Conservation (phyloP, 768 basidiomycete genomes). For the Macrocybe gigantea region DNA sequence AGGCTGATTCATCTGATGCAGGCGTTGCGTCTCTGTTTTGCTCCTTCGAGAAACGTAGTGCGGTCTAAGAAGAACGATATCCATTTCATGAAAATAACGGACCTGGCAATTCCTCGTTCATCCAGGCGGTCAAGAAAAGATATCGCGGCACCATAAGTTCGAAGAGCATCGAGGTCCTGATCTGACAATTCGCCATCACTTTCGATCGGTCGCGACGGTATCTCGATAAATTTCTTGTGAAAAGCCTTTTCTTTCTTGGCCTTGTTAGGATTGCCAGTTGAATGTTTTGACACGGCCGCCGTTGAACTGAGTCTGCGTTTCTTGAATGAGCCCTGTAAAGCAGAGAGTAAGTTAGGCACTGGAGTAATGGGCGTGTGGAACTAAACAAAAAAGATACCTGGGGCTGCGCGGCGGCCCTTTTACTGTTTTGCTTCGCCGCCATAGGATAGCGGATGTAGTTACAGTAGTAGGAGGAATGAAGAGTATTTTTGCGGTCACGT, state of each 20-base stretch:
- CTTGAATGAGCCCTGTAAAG: conserved; percentile 41
- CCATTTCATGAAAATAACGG: conserved; percentile 14
- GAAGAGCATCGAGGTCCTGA: conserved; percentile 60
- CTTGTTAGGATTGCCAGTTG: conserved; percentile 14
- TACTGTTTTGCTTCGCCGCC: conserved; percentile 21
- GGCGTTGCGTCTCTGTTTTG: conserved; percentile 72
- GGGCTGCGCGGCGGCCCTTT: conserved; percentile 25
- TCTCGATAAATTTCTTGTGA: conserved; percentile 55
- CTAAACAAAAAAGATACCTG: conserved; percentile 13
- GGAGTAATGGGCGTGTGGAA: background rate
- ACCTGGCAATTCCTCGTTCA: conserved; percentile 78
- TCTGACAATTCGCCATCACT: conserved; percentile 59
- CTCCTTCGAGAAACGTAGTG: conserved; percentile 45
- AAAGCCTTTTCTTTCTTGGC: conserved; percentile 49
- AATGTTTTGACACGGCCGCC: conserved; percentile 13
- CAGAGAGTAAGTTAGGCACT: background rate
- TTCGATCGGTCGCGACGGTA: conserved; percentile 45
- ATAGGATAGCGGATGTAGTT: background rate
- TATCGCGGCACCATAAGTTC: conserved; percentile 55
- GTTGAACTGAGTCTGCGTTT: conserved; percentile 48
- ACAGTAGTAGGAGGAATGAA: too few species aligned
- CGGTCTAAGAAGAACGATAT: background rate
- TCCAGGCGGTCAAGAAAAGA: conserved; percentile 72
- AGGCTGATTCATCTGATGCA: conserved; percentile 65
- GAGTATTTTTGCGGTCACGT: too few species aligned